Evolutionary conservation across 768 basidiomycete genomes (phyloP), one percentile per base, ranked within the genome.

Genomic region (Phanerochaete carnosa): DNA sequence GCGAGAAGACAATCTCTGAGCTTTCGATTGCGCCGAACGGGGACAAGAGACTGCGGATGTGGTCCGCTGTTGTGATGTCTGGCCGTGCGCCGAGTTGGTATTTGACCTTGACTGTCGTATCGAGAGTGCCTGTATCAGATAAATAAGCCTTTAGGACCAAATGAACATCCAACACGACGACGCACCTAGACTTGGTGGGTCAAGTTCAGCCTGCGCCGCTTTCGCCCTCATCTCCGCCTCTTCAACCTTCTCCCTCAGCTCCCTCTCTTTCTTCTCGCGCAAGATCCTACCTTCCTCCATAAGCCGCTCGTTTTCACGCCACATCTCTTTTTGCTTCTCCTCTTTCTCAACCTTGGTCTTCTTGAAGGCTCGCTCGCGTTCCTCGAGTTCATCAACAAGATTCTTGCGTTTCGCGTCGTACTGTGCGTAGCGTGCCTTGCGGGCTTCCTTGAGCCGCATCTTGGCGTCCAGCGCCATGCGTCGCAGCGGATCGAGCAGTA

Each of bases 401-500:
- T 71, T 81, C 75, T 89, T 92, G 29, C 91, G 80, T 69, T 94
- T 94, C 59, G 73, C 78, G 64, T 92, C 89, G 66, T 83, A 90
- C 2, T 79, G 68, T 23, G 89, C 80, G 64, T 84, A 91, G n/a
- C 91, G 83, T 45, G 86, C 83, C 43, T 84, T 82, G 33, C 84
- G 81, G 0, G 91, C 90, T 43, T 83, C 80, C 60, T 87, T 85
- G 1, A 88, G 72, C 45, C 88, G 86, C n/a, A 89, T 73, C 68
- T 89, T 90, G 1, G 90, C 89, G 68, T 94, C 90, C 57, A 94
- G 77, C 0, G 89, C 91, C 45, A 92, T 78, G 22, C 90, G 84
- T 37, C 88, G 84, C 32, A 90, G 73, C 3, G 92, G 92, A 66
- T 94, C 92, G 59, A 93, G 86, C 6, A 94, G 77, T 1, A 92